Conservation (phyloP, 140 eudicot species). For the Anethum foeniculum region DNA sequence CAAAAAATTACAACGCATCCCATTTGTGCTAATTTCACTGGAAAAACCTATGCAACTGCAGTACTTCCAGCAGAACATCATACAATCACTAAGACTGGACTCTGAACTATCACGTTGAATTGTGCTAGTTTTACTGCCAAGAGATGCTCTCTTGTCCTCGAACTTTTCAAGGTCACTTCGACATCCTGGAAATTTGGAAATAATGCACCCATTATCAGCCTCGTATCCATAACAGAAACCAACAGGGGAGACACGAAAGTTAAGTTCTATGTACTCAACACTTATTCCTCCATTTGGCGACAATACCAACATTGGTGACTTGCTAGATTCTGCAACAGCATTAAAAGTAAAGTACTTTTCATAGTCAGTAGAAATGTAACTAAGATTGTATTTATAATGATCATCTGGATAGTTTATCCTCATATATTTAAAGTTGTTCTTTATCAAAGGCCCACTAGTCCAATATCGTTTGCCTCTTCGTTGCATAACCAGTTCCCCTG, state of each 20-base stretch:
- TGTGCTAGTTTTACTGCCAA: background rate
- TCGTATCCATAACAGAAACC: constrained; percentile 36
- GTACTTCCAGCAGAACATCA: constrained; percentile 36
- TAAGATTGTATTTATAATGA: constrained; percentile 8
- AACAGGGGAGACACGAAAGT: background rate
- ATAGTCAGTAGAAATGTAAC: constrained; percentile 14
- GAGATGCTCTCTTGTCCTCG: constrained; percentile 17
- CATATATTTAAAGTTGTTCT: background rate
- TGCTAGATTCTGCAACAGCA: background rate
- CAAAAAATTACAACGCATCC: constrained; percentile 28
- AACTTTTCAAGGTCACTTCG: constrained; percentile 18
- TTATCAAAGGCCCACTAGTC: constrained; percentile 23
- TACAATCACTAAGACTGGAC: constrained; percentile 35
- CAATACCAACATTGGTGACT: constrained; percentile 28
- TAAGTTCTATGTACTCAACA: background rate
- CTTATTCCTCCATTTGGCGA: constrained; percentile 21
- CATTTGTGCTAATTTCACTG: background rate
- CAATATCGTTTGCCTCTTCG: constrained; percentile 32
- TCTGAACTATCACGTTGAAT: constrained; percentile 15
- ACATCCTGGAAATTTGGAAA: constrained; percentile 20
- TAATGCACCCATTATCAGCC: constrained; percentile 24
- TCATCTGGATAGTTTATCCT: background rate
- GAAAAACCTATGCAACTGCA: constrained; percentile 38
- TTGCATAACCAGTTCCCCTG: constrained; percentile 16
- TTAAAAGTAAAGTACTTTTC: constrained; percentile 26